Evolutionary conservation across 306 rosid species (phyloP), one percentile per base, ranked within the genome.

Genomic region (Dryas alaskensis): DNA sequence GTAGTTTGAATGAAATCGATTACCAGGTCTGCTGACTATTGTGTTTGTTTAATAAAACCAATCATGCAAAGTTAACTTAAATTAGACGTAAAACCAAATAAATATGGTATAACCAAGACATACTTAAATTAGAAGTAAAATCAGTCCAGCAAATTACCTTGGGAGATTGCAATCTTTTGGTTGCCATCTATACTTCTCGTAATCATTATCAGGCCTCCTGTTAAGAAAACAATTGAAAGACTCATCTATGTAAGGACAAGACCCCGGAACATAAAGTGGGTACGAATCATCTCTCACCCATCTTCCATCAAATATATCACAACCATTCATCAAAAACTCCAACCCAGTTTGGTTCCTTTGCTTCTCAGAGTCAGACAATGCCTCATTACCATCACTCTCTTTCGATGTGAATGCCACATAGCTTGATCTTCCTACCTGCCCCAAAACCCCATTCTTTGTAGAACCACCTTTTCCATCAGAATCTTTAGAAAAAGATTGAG

Each of bases 221-320:
- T 76, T 76, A 14, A 67, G 59, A 19, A 76, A 76, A 76, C 79
- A 67, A 67, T 67, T 58, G 61, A 76, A 67, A 45, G 79, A 27
- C 51, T 76, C 74, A 37, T 76, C 79, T 10, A 76, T 67, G 19
- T 45, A 12, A 46, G 79, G 79, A 58, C 79, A 76, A 27, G 79
- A 66, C 47, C 79, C 79, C 25, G 73, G 48, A 7, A 22, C 25
- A 47, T 66, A 76, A 31, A 76, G 67, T 2, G 79, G 79, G 19
- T 76, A 76, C 0, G 51, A 37, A 57, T 76, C 67, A 76, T 76
- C 79, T 47, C 22, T 76, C 60, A 67, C 73, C 79, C 79, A 76
- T 17, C 13, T 67, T 37, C 74, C 79, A 66, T 76, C 51, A 76
- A 66, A 76, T 16, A 76, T 6, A 49, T 76, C 64, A 67, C 79